Evolutionary conservation across 345 rosid genomes (phyloP), one percentile per base, ranked within the genome.

Genomic region (Stellera chamaejasme): DNA sequence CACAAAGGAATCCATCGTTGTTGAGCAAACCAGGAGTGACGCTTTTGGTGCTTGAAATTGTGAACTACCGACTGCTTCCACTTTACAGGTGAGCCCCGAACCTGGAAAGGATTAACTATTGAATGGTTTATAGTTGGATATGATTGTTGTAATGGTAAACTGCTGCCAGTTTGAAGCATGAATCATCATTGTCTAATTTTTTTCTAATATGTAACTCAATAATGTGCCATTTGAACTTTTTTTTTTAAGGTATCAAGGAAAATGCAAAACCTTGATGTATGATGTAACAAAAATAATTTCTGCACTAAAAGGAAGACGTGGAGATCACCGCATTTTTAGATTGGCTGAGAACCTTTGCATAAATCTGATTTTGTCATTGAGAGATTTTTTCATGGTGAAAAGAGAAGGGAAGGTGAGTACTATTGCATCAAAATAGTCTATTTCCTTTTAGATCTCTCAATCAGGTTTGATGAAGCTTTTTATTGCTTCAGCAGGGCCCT

Each of bases 301-400:
- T 61, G 85, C 96, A 13, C 66, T 89, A 70, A 93, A 89, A 74
- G 96, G 71, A 59, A 93, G 89, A 71, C 97, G 99, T 8, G 97
- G 97, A 52, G 99, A 93, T 75, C 99, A 93, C 66, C 96, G 96
- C 64, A 79, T 84, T 48, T 85, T 89, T 72, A 80, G 99, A 65
- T 69, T 93, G 74, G 91, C 96, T 45, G 99, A 93, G 68, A 93
- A 93, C 74, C 73, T 89, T 63, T 93, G 99, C 77, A 82, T 89
- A 74, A 93, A 89, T 71, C 82, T 89, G 60, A 84, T 93, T 68
- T 77, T 93, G 66, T 93, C 99, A 15, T 72, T 77, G 65, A 81
- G 99, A 75, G 99, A 93, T 71, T 80, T 89, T 71, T 89, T 93
- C 72, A 64, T 82, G 1, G 82, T 89, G 74, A 93, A 84, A 75